These are phyloP conservation scores for Styphnolobium japonicum DNA, from an alignment of 306 rosid genomes.

Conservation along the genomic window DNA sequence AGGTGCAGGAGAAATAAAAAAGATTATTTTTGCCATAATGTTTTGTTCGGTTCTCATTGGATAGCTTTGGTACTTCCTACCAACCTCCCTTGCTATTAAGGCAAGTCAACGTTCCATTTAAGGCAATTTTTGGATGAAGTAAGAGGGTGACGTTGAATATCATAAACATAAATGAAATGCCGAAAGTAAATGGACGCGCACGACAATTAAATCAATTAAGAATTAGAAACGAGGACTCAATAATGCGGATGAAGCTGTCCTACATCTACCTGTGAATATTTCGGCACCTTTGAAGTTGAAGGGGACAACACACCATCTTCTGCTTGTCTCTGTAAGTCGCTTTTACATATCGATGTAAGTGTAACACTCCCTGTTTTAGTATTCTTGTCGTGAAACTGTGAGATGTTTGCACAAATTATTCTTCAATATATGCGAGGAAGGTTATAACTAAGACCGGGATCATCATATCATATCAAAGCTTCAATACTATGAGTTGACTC, in stretches of 20 bases:
- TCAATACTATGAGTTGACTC: not conserved
- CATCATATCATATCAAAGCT: not conserved
- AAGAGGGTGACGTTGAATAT: not conserved
- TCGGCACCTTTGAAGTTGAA: not conserved
- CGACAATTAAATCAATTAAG: not conserved
- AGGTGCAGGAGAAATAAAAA: no score
- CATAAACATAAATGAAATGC: not conserved
- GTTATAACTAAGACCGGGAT: not conserved
- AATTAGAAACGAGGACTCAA: not conserved
- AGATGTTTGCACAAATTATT: not conserved
- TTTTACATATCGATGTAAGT: not conserved
- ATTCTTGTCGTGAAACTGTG: not conserved
- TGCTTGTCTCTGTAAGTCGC: conserved; percentile 23
- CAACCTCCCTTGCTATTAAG: not conserved
- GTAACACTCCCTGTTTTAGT: not conserved
- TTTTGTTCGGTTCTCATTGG: not conserved
- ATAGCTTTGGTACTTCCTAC: not conserved
- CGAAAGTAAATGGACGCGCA: not conserved
- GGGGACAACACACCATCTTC: not conserved
- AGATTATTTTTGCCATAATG: not conserved
- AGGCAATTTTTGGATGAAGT: not conserved
- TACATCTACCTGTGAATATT: not conserved
- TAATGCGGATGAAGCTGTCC: not conserved
- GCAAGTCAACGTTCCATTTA: not conserved
- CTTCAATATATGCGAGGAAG: not conserved